These are phyloP conservation scores for Pisolithus thermaeus DNA, from an alignment of 1,284 basidiomycete genomes.

Conservation along the genomic window DNA sequence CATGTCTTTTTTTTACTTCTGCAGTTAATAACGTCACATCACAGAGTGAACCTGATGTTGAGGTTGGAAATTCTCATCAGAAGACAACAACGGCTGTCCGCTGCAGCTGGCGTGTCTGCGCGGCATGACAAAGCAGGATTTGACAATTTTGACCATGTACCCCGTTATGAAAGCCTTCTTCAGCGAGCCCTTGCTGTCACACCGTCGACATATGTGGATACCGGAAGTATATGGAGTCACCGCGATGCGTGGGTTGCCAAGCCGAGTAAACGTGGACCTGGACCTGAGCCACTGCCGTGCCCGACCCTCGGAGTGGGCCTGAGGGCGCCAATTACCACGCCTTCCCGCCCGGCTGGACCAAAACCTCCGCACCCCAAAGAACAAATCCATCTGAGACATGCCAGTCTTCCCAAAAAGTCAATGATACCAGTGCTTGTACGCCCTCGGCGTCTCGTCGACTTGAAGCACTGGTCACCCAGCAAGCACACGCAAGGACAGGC, in stretches of 20 bases:
- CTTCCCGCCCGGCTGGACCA: constrained; percentile 42
- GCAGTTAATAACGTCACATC: constrained; percentile 3
- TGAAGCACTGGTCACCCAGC: constrained; percentile 42
- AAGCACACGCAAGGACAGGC: constrained; percentile 5
- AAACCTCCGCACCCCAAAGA: constrained; percentile 53
- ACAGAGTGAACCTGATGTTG: constrained; percentile 48
- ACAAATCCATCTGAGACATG: constrained; percentile 51
- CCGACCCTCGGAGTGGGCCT: constrained; percentile 46
- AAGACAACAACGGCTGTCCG: constrained; percentile 56
- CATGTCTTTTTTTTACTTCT: neutral
- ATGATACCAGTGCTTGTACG: constrained; percentile 37
- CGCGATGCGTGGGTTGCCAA: neutral
- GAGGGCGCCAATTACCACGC: constrained; percentile 54
- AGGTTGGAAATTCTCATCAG: constrained; percentile 53
- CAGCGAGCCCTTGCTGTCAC: constrained; percentile 43
- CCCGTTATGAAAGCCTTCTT: constrained; percentile 52
- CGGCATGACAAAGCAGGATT: neutral
- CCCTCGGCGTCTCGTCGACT: constrained; percentile 49
- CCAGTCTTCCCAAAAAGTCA: constrained; percentile 37
- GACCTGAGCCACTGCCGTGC: constrained; percentile 40
- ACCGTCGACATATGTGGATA: neutral
- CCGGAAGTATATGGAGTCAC: neutral
- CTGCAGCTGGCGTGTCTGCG: constrained; percentile 16
- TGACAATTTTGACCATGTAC: constrained; percentile 23
- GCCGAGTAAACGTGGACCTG: neutral